These are phyloP conservation scores for Hansfordia pulvinata DNA, from an alignment of 2,329 filamentous ascomycete genomes.

Conservation along the genomic window DNA sequence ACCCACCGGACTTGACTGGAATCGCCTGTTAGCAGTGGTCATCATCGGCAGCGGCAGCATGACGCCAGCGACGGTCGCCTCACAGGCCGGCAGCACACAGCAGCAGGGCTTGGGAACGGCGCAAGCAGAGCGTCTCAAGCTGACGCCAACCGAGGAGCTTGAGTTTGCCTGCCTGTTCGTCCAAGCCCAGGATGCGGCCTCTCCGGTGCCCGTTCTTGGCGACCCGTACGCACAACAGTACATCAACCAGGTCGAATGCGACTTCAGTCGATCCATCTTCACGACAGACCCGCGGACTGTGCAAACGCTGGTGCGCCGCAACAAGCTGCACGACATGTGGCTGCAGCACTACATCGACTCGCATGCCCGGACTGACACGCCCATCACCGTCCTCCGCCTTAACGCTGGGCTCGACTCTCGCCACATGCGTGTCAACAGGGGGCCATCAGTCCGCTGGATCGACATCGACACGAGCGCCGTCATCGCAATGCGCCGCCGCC, in stretches of 20 bases:
- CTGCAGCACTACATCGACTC: slow-evolving; percentile 6
- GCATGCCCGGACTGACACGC: slow-evolving; percentile 4
- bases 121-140: too few species aligned
- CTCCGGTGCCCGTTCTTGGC: slow-evolving; percentile 4
- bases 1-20: too few species aligned
- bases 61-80: too few species aligned
- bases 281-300: slow-evolving; percentile 2
- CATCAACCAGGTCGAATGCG: slow-evolving; percentile 4
- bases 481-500: slow-evolving; percentile 9
- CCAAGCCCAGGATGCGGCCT: slow-evolving; percentile 4
- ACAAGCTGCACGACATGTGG: slow-evolving; percentile 6
- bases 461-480: slow-evolving; percentile 16
- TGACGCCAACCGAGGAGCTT: neutral
- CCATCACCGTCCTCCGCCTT: slow-evolving; percentile 9
- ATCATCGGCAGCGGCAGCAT: too few species aligned
- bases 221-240: slow-evolving; percentile 5
- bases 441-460: slow-evolving; percentile 10
- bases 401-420: slow-evolving; percentile 12
- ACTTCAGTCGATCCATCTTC: slow-evolving; percentile 3
- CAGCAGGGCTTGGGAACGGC: too few species aligned
- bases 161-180: slow-evolving; percentile 2
- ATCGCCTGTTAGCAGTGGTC: too few species aligned
- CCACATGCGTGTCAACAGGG: slow-evolving; percentile 5
- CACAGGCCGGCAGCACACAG: too few species aligned
- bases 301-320: slow-evolving; percentile 2